Conservation (phyloP, 306 rosid species). For the Comarum palustre region DNA sequence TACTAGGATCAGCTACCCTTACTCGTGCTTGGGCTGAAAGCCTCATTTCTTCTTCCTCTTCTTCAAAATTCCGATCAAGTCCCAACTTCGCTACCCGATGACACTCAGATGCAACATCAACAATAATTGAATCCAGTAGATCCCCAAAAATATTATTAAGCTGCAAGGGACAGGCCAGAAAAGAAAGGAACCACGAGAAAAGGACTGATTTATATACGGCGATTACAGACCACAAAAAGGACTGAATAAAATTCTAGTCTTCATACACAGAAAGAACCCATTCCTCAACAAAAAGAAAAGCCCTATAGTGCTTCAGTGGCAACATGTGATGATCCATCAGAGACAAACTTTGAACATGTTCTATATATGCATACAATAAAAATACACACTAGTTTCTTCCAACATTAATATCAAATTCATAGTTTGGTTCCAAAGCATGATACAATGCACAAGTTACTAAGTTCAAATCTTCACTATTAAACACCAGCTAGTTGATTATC, state of each 20-base stretch:
- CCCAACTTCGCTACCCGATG: constrained; percentile 87
- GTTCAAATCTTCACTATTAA: neutral
- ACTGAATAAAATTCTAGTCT: neutral
- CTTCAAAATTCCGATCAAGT: constrained; percentile 88
- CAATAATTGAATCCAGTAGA: constrained; percentile 85
- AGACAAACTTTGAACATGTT: neutral
- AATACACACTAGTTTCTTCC: neutral
- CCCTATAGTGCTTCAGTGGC: neutral
- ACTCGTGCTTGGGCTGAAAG: constrained; percentile 83
- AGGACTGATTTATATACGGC: neutral
- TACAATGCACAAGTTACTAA: constrained; percentile 3
- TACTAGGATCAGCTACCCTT: constrained; percentile 82
- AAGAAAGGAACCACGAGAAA: constrained; percentile 16
- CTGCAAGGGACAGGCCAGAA: constrained; percentile 54
- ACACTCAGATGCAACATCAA: constrained; percentile 94
- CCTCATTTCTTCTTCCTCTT: constrained; percentile 93
- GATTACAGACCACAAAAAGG: neutral
- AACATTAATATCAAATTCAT: neutral
- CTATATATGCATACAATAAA: neutral
- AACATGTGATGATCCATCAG: neutral
- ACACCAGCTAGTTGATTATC: neutral
- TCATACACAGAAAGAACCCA: neutral
- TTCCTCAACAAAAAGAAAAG: neutral
- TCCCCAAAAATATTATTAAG: constrained; percentile 63
- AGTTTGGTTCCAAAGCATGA: neutral